Base-by-base conservation (phyloP, 169 alveolate species). In the Cystoisospora suis region DNA sequence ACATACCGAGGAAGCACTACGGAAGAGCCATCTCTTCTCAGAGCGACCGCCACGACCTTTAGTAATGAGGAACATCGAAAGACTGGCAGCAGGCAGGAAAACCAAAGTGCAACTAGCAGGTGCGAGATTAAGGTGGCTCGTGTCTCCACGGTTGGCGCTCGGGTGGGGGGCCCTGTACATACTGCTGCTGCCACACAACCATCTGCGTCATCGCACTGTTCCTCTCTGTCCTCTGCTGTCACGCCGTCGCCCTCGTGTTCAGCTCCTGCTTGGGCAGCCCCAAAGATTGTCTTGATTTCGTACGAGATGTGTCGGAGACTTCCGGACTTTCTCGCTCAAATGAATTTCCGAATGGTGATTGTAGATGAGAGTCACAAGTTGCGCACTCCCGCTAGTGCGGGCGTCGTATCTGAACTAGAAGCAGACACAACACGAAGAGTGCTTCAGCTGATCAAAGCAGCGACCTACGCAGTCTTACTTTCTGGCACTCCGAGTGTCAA, bases 401-500 rank as follows among this genome's bases (percentile, higher is more conserved):
- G 77, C 38, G 81, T 61, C 4, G 61, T 32, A 38, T 4, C 81
- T 0, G 77, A 42, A 3, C 40, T 12, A 12, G 90, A 53, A 49
- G 56, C 65, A 17, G 80, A 65, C 61, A 42, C 34, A 40, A 56
- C 83, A 0, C 53, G 81, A 15, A 53, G 70, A 49, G 88, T 90
- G 12, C 59, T 85, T 34, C 86, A 90, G 81, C 93, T 98, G 79
- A 94, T 98, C 58, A 96, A 95, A 91, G 95, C 94, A 75, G 96
- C 99, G 15, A 95, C 93, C 75, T 93, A 99, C 90, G 96, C 96
- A 17, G 96, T 98, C 44, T 94, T 98, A 70, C 95, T 98, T 40
- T 96, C 99, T 38, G 99, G 99, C 32, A 98, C 99, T 15, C 99
- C 99, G 6, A 97, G 98, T 53, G 95, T 98, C 86, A 96, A 97